phyloP scores from a whole-genome alignment of 257 asterid genomes.

The Plantago major region DNA sequence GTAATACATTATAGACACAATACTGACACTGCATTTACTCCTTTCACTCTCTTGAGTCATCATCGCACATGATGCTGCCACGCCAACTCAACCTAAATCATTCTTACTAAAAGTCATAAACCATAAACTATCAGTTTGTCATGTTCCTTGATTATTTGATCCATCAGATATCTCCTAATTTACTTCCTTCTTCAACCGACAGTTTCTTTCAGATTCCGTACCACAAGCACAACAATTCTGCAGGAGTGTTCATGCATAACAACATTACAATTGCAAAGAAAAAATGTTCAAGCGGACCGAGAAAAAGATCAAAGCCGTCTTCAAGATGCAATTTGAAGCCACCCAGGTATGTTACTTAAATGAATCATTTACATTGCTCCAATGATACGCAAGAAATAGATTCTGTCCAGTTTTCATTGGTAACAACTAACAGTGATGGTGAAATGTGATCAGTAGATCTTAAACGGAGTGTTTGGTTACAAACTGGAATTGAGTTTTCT shows the following conservation, averaged over 20 bases:
- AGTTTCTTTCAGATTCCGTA: constrained; percentile 10
- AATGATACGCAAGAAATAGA: background rate
- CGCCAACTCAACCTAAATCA: too few relatives aligned
- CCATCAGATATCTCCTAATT: constrained; percentile 21
- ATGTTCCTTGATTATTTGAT: constrained; percentile 5
- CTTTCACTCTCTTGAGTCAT: too few relatives aligned
- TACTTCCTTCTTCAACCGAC: background rate
- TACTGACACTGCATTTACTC: too few relatives aligned
- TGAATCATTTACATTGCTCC: too few relatives aligned
- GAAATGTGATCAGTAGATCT: too few relatives aligned
- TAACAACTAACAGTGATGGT: too few relatives aligned
- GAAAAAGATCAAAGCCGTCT: constrained; percentile 75
- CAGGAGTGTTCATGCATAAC: constrained; percentile 26
- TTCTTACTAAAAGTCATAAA: constrained; percentile 23
- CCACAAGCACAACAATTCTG: constrained; percentile 14
- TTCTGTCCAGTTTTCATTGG: background rate
- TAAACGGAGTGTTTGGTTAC: too few relatives aligned
- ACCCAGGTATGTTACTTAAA: constrained; percentile 50
- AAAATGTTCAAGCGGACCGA: constrained; percentile 85
- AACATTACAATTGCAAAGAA: constrained; percentile 10
- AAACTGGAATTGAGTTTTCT: too few relatives aligned
- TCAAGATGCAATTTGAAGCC: constrained; percentile 81
- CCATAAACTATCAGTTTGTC: constrained; percentile 26
- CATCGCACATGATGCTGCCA: too few relatives aligned
- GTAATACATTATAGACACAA: too few relatives aligned